Percentiles rank a stretch among this genome's conserved stretches.
phyloP scores from a whole-genome alignment of 2,329 filamentous ascomycete genomes.

The Ambrosiella xylebori region DNA sequence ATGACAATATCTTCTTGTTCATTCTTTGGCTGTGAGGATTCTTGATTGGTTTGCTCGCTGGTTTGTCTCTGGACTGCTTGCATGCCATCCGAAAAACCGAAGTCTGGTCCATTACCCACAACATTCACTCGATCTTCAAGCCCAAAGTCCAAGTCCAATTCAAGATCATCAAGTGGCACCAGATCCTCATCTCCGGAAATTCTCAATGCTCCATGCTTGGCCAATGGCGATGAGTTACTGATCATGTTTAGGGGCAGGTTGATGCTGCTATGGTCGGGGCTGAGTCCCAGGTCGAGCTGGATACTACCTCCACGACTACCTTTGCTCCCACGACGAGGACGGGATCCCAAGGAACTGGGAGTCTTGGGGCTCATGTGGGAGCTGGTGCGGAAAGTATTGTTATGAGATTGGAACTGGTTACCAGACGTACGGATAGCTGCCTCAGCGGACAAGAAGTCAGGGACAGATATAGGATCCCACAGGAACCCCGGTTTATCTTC shows the following conservation, averaged over 20 bases:
- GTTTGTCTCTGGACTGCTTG: neutral
- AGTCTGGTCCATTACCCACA: neutral
- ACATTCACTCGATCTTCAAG: neutral
- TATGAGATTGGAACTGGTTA: neutral
- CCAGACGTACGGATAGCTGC: slow-evolving; percentile 6
- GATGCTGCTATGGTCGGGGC: slow-evolving; percentile 9
- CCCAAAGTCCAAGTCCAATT: slow-evolving; percentile 12
- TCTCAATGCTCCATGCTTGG: slow-evolving; percentile 4
- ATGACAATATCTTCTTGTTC: slow-evolving; percentile 14
- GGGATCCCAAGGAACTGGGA: neutral
- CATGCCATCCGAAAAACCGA: slow-evolving; percentile 1
- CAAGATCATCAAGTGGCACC: slow-evolving; percentile 14
- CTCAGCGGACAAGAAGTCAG: slow-evolving; percentile 26
- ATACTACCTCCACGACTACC: neutral
- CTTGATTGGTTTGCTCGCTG: neutral
- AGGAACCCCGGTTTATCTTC: slow-evolving; percentile 71
- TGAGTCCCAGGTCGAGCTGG: slow-evolving; percentile 7
- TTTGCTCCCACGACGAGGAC: neutral
- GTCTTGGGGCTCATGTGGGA: slow-evolving; percentile 10
- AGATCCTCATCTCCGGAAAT: slow-evolving; percentile 13
- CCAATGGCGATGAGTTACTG: neutral
- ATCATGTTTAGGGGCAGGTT: neutral
- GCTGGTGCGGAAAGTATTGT: slow-evolving; percentile 1
- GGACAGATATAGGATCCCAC: slow-evolving; percentile 41
- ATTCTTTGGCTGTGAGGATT: slow-evolving; percentile 9